Evolutionary conservation across 2,329 filamentous ascomycete genomes (phyloP), one percentile per base, ranked within the genome.

Genomic region (Aspergillus fructus): DNA sequence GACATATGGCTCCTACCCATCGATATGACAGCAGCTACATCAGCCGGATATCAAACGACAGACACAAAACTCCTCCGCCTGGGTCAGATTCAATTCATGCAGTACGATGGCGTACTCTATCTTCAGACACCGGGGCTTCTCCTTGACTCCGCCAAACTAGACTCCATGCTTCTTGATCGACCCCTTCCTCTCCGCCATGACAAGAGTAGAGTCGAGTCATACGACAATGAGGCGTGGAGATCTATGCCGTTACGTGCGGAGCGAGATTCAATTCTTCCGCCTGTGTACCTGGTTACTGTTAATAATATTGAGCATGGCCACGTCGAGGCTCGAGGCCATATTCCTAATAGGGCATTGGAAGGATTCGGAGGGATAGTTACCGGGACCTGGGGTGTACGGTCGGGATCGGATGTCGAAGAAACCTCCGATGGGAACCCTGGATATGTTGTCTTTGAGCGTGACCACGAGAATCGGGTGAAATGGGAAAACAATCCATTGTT

Each of bases 61-160:
- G 69, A 75, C 43, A 71, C 71, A 15, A 75, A 72, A 33, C 62
- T 76, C 5, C 67, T 76, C 17, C 72, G 74, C 15, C 59, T 75
- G 17, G 67, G 71, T 21, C 68, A 74, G 54, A 69, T 74, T 42
- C 73, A 75, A 49, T 74, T 78, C 56, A 70, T 73, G 68, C 71
- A 72, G 37, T 79, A 79, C 59, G 75, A 78, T 49, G 73, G 75
- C 40, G 72, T 78, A 0, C 60, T 79, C 1, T 79, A 77, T 60
- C 62, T 79, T 4, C 74, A 72, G 39, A 72, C 73, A 1, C 77
- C 77, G 0, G 77, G 77, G 0, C 55, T 79, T 42, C 59, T 76
- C 1, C 62, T 77, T 27, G 71, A 79, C 47, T 71, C 67, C 1
- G 64, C 65, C 6, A 73, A 69, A 24, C 59, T 79, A 15, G 76